Evolutionary conservation across 208 protist species (phyloP).

Genomic region (Acanthamoeba healyi): DNA sequence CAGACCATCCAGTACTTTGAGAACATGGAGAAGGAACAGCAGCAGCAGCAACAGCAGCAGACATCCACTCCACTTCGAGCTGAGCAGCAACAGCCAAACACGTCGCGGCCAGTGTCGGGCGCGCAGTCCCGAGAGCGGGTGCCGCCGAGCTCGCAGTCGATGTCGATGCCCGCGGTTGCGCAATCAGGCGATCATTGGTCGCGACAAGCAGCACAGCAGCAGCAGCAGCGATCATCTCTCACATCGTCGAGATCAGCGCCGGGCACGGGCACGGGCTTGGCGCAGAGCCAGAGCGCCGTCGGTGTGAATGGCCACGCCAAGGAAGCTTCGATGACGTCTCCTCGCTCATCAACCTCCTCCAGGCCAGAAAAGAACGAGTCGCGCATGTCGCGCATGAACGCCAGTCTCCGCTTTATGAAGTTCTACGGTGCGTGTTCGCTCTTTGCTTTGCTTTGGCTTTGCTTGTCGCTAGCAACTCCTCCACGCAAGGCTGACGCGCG

Average conservation of each 20-base stretch:
- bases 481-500: background rate
- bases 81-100: background rate
- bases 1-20: slow-evolving; percentile 63
- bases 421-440: background rate
- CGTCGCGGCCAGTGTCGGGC: background rate
- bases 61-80: background rate
- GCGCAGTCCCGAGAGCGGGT: background rate
- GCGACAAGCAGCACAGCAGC: no score
- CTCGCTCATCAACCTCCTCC: no score
- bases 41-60: background rate
- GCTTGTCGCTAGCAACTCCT: no score
- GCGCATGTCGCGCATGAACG: background rate
- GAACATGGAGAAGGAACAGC: background rate
- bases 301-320: no score
- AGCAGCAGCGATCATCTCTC: no score
- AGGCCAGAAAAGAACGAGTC: background rate
- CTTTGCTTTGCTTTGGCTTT: no score
- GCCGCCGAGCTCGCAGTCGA: background rate
- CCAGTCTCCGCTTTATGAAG: background rate
- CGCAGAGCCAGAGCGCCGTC: background rate
- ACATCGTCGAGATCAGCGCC: background rate
- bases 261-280: no score
- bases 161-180: background rate
- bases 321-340: no score
- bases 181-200: no score